A percentile compares a stretch with the other conserved stretches of the same genome.
Evolutionary conservation across 192 early-diverging fungal species (phyloP).

Genomic region (Coemansia sp.): DNA sequence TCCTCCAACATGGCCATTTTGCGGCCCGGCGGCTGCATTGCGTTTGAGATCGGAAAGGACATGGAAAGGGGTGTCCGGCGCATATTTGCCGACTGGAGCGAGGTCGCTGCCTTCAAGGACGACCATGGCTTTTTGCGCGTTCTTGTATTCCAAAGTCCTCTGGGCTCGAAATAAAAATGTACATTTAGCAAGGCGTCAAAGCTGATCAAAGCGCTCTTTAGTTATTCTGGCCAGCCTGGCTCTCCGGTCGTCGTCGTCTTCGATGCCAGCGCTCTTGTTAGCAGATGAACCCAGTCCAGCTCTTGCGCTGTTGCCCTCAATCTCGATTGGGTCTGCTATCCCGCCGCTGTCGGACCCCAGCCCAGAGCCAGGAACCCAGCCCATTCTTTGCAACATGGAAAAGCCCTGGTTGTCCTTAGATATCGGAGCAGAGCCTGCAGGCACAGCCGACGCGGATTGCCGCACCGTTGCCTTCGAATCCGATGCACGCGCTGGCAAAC

Average conservation of each 20-base stretch:
- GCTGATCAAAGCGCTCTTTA: slow-evolving; percentile 25
- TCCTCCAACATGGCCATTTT: no score
- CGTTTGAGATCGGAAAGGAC: slow-evolving; percentile 60
- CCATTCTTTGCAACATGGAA: slow-evolving; percentile 38
- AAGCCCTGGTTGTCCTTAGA: slow-evolving; percentile 28
- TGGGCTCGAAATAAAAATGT: not conserved
- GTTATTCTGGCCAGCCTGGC: slow-evolving; percentile 13
- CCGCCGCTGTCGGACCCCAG: slow-evolving; percentile 31
- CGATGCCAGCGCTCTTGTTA: slow-evolving; percentile 1
- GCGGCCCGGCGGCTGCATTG: slow-evolving; percentile 29
- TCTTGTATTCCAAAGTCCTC: slow-evolving; percentile 49
- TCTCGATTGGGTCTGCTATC: slow-evolving; percentile 24
- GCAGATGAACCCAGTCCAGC: slow-evolving; percentile 23
- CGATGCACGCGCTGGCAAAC: not conserved
- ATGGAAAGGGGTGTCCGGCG: slow-evolving; percentile 55
- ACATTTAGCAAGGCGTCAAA: not conserved
- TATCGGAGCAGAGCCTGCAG: slow-evolving; percentile 6
- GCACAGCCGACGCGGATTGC: not conserved
- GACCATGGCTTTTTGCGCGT: slow-evolving; percentile 58
- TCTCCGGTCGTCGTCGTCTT: slow-evolving; percentile 1
- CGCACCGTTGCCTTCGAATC: not conserved
- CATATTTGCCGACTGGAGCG: slow-evolving; percentile 53
- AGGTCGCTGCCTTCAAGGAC: slow-evolving; percentile 47
- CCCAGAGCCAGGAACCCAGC: slow-evolving; percentile 43
- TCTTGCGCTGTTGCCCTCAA: slow-evolving; percentile 20